Base-by-base conservation (phyloP, 2,329 filamentous ascomycete species). In the Fusarium temperatum region DNA sequence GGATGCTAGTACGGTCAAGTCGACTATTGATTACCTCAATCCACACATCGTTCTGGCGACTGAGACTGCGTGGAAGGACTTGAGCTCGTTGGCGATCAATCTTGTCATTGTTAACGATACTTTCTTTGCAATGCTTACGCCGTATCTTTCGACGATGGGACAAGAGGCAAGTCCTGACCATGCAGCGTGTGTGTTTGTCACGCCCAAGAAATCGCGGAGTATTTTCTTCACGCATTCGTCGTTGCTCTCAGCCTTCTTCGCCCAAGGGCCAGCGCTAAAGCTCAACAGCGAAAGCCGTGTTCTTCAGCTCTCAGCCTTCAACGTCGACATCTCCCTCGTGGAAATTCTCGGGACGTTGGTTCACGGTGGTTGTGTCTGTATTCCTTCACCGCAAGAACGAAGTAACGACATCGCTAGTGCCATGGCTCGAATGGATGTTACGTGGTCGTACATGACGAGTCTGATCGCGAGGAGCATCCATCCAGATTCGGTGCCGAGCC, bases 171-270 rank as follows among this genome's bases (percentile, higher is more conserved):
- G 81, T 0, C 82, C 85, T 1, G 82, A 86, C 28, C 85, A 88
- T 30, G 84, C 85, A 5, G 90, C 90, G 0, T 92, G 91, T 75
- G 84, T 90, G 7, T 86, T 93, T 9, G 90, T 92, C 69, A 88
- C 88, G 1, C 88, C 88, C 0, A 78, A 78, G 12, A 87, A 86
- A 55, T 88, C 89, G 0, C 89, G 90, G 65, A 90, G 89, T 4
- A 88, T 91, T 18, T 88, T 91, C 24, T 89, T 92, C 68, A 88
- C 88, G 13, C 91, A 93, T 74, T 82, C 83, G 0, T 86, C 89
- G 2, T 83, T 92, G 3, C 88, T 88, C 4, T 89, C 89, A 0
- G 84, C 86, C 0, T 86, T 89, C 53, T 76, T 86, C 7, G 84
- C 85, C 0, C 87, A 91, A 74, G 87, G 84, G 0, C 81, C 84